Evolutionary conservation across 2,329 filamentous ascomycete species (phyloP).

Genomic region (Colletotrichum simmondsii): DNA sequence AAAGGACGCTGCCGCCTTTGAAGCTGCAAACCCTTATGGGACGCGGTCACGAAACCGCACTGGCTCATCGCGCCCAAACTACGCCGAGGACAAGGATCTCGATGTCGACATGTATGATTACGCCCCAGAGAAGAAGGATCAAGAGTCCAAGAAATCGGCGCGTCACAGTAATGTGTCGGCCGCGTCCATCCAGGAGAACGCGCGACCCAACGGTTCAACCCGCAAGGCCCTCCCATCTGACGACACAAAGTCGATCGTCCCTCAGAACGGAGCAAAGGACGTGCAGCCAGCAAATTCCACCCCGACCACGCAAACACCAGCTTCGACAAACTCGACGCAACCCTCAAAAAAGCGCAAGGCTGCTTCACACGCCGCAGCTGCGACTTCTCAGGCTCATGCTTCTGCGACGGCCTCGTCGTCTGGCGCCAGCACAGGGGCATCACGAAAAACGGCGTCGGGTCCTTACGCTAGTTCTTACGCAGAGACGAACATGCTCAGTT

Average conservation of each 20-base stretch:
- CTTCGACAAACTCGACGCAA: slow-evolving; percentile 57
- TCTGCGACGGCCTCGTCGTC: slow-evolving; percentile 40
- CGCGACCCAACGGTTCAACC: slow-evolving; percentile 46
- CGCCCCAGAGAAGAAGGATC: slow-evolving; percentile 65
- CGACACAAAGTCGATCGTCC: slow-evolving; percentile 49
- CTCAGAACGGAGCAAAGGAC: slow-evolving; percentile 52
- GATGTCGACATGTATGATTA: slow-evolving; percentile 88
- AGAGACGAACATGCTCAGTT: slow-evolving; percentile 89
- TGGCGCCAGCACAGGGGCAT: slow-evolving; percentile 42
- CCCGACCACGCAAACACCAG: slow-evolving; percentile 53
- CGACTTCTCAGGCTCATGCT: slow-evolving; percentile 33
- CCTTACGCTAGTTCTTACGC: slow-evolving; percentile 51
- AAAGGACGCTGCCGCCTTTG: slow-evolving; percentile 60
- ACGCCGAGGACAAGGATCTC: slow-evolving; percentile 92
- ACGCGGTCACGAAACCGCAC: slow-evolving; percentile 93
- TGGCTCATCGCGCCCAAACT: slow-evolving; percentile 85
- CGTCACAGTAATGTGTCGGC: slow-evolving; percentile 55
- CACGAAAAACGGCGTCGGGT: slow-evolving; percentile 51
- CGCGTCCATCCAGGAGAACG: slow-evolving; percentile 49
- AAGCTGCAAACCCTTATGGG: slow-evolving; percentile 79
- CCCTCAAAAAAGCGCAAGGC: slow-evolving; percentile 89
- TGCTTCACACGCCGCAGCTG: slow-evolving; percentile 45
- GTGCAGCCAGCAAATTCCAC: slow-evolving; percentile 39
- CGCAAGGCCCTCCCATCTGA: slow-evolving; percentile 54
- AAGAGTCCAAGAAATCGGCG: slow-evolving; percentile 67